A percentile compares a stretch with the other conserved stretches of the same genome.
These are phyloP conservation scores for Boletus subcaerulescens DNA, from an alignment of 768 basidiomycete species.

Conservation along the genomic window DNA sequence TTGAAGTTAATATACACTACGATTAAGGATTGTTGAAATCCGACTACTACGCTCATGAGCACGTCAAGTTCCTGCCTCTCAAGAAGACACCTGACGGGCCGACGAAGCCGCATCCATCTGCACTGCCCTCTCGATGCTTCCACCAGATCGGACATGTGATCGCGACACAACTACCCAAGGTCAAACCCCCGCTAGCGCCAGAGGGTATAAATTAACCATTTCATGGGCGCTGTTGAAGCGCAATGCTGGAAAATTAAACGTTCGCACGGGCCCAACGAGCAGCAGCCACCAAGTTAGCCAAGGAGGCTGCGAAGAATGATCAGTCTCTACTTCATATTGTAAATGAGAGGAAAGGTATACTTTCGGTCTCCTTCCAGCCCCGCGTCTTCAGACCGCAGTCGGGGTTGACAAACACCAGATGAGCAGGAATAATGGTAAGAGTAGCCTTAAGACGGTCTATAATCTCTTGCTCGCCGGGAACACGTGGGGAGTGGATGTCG, in stretches of 20 bases:
- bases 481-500: conserved; percentile 99
- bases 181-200: conserved; percentile 35
- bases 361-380: conserved; percentile 97
- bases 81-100: conserved; percentile 24
- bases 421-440: conserved; percentile 75
- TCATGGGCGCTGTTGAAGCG: conserved; percentile 93
- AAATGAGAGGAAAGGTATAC: conserved; percentile 28
- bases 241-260: conserved; percentile 54
- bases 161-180: conserved; percentile 53
- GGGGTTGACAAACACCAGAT: conserved; percentile 90
- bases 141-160: conserved; percentile 25
- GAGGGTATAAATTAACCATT: conserved; percentile 56
- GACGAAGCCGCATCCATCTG: conserved; percentile 22
- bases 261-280: conserved; percentile 90
- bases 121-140: conserved; percentile 15
- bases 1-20: conserved; percentile 22
- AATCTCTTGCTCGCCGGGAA: conserved; percentile 91
- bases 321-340: conserved; percentile 3
- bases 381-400: conserved; percentile 99
- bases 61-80: conserved; percentile 25
- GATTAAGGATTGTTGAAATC: conserved; percentile 79
- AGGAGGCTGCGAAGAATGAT: conserved; percentile 48
- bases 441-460: conserved; percentile 86
- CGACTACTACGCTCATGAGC: conserved; percentile 47
- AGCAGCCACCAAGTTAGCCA: conserved; percentile 83